phyloP scores from a whole-genome alignment of 768 basidiomycete species.

The Amanita brunnescens region DNA sequence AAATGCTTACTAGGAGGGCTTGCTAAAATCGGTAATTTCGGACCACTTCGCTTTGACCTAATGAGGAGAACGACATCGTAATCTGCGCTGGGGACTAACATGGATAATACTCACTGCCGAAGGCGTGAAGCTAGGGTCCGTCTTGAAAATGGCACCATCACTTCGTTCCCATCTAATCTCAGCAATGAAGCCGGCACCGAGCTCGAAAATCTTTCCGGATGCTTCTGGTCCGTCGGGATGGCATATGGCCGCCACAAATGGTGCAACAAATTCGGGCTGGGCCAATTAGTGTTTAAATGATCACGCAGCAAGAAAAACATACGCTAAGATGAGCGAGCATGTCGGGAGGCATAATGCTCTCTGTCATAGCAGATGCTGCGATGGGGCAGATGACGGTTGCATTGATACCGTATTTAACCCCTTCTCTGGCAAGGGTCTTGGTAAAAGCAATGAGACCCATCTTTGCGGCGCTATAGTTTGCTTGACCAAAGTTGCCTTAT shows the following conservation, averaged over 20 bases:
- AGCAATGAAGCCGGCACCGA: slow-evolving; percentile 87
- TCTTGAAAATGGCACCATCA: slow-evolving; percentile 81
- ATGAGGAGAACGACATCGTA: background rate
- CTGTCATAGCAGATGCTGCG: slow-evolving; percentile 96
- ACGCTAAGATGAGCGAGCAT: slow-evolving; percentile 84
- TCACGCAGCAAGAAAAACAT: slow-evolving; percentile 10
- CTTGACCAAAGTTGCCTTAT: slow-evolving; percentile 89
- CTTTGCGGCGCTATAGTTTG: slow-evolving; percentile 97
- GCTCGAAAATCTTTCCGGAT: slow-evolving; percentile 79
- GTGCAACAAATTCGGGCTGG: slow-evolving; percentile 87
- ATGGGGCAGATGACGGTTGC: slow-evolving; percentile 85
- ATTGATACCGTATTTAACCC: slow-evolving; percentile 85
- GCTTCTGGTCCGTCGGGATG: slow-evolving; percentile 79
- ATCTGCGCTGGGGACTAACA: background rate
- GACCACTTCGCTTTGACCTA: slow-evolving; percentile 81
- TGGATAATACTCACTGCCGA: slow-evolving; percentile 55
- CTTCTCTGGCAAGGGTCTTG: slow-evolving; percentile 88
- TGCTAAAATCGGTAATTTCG: slow-evolving; percentile 72
- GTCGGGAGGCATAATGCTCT: slow-evolving; percentile 90
- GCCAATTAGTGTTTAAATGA: background rate
- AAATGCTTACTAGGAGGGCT: slow-evolving; percentile 54
- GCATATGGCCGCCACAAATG: slow-evolving; percentile 81
- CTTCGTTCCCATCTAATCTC: slow-evolving; percentile 93
- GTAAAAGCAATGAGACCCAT: slow-evolving; percentile 92
- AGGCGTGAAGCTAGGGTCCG: slow-evolving; percentile 86